Evolutionary conservation across 192 early-diverging fungal genomes (phyloP).

Genomic region (Backusella sp.): DNA sequence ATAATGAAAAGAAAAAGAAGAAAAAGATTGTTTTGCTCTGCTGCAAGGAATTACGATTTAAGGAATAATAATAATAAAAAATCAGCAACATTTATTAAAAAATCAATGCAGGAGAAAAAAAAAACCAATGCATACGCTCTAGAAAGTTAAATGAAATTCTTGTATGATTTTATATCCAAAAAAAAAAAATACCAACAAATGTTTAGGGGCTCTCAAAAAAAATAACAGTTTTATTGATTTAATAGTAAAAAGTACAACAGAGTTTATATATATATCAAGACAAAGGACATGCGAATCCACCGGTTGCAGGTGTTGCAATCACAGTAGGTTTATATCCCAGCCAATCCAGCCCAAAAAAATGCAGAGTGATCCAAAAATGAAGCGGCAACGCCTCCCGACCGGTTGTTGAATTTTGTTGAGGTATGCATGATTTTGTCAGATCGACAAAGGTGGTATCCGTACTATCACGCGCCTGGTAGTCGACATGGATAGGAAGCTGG

Average conservation of each 20-base stretch:
- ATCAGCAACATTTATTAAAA: neutral
- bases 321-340: slow-evolving; percentile 22
- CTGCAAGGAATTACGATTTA: neutral
- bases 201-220: no score
- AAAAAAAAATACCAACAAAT: no score
- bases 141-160: neutral
- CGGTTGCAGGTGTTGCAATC: slow-evolving; percentile 18
- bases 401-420: neutral
- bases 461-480: slow-evolving; percentile 16
- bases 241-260: neutral
- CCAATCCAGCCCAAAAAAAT: slow-evolving; percentile 17
- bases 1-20: no score
- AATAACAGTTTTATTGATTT: neutral
- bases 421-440: slow-evolving; percentile 22
- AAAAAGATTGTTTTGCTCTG: neutral
- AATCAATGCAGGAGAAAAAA: neutral
- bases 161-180: neutral
- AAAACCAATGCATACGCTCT: neutral
- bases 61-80: neutral
- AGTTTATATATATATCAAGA: neutral
- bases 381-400: slow-evolving; percentile 10
- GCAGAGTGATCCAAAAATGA: slow-evolving; percentile 24
- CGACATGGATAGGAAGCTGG: slow-evolving; percentile 9
- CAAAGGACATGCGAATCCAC: slow-evolving; percentile 29
- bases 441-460: slow-evolving; percentile 25